Conservation (phyloP, 768 basidiomycete genomes). For the Cyclocybe cylindracea region DNA sequence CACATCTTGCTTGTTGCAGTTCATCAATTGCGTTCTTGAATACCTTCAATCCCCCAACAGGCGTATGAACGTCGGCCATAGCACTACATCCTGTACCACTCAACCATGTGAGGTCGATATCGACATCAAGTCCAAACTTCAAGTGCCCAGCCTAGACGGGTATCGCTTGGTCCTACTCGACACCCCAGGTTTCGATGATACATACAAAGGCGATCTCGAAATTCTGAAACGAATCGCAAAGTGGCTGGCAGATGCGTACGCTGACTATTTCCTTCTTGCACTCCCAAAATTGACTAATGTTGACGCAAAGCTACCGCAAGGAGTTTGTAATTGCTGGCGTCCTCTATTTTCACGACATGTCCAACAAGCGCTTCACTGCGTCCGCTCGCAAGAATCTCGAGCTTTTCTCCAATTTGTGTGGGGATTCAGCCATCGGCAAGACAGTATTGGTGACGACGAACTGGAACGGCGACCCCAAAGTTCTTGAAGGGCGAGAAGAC, state of each 20-base stretch:
- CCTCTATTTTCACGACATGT: constrained; percentile 2
- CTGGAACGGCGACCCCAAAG: not conserved
- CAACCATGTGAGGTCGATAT: too few relatives aligned
- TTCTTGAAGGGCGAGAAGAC: too few relatives aligned
- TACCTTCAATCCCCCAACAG: too few relatives aligned
- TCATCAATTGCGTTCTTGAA: too few relatives aligned
- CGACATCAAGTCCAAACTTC: too few relatives aligned
- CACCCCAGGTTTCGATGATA: constrained; percentile 24
- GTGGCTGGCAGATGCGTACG: too few relatives aligned
- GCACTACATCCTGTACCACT: too few relatives aligned
- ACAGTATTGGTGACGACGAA: constrained; percentile 9
- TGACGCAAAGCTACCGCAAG: too few relatives aligned
- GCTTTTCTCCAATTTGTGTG: constrained; percentile 1
- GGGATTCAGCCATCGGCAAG: not conserved
- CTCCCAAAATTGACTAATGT: too few relatives aligned
- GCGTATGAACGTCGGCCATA: too few relatives aligned
- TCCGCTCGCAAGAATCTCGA: not conserved
- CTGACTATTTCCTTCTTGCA: too few relatives aligned
- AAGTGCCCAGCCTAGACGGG: not conserved
- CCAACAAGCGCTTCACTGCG: not conserved
- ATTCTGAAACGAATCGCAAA: constrained; percentile 7
- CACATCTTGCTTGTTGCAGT: not conserved
- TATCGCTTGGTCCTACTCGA: constrained; percentile 18
- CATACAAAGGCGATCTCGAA: constrained; percentile 10
- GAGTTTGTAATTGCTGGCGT: too few relatives aligned